Conservation (phyloP, 805 yeast species). For the Kregervanrija fluxuum region DNA sequence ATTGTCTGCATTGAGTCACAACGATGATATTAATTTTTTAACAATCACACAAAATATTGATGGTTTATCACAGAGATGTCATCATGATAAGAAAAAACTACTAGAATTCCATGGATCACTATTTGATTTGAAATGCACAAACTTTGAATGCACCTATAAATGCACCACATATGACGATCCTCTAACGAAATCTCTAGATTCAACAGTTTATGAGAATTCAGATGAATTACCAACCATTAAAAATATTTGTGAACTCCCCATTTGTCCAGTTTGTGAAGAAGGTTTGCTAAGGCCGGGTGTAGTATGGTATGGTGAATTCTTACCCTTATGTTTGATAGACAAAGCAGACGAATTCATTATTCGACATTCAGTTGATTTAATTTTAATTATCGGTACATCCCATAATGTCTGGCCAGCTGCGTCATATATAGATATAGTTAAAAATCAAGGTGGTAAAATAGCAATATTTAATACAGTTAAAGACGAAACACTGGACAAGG, state of each 20-base stretch:
- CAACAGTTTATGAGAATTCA: constrained; percentile 5
- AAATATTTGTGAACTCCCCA: constrained; percentile 48
- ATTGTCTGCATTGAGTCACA: constrained; percentile 51
- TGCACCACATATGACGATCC: constrained; percentile 46
- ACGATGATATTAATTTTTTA: constrained; percentile 34
- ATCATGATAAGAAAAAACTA: constrained; percentile 45
- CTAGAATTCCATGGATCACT: constrained; percentile 76
- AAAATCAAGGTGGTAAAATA: constrained; percentile 66
- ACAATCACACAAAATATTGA: constrained; percentile 84
- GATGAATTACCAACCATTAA: constrained; percentile 32
- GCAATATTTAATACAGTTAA: constrained; percentile 77
- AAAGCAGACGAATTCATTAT: constrained; percentile 66
- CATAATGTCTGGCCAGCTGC: constrained; percentile 90
- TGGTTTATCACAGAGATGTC: constrained; percentile 61
- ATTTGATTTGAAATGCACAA: constrained; percentile 68
- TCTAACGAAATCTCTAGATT: constrained; percentile 34
- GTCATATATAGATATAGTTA: constrained; percentile 76
- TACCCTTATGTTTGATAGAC: constrained; percentile 58
- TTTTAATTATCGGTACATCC: constrained; percentile 79
- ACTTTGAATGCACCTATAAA: constrained; percentile 61
- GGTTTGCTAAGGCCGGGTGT: constrained; percentile 80
- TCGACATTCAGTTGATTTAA: constrained; percentile 52
- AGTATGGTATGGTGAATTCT: constrained; percentile 91
- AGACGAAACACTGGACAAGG: constrained; percentile 37
- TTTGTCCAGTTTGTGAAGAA: constrained; percentile 66